phyloP scores from a whole-genome alignment of 2,329 filamentous ascomycete genomes.

The Colletotrichum tropicicola region DNA sequence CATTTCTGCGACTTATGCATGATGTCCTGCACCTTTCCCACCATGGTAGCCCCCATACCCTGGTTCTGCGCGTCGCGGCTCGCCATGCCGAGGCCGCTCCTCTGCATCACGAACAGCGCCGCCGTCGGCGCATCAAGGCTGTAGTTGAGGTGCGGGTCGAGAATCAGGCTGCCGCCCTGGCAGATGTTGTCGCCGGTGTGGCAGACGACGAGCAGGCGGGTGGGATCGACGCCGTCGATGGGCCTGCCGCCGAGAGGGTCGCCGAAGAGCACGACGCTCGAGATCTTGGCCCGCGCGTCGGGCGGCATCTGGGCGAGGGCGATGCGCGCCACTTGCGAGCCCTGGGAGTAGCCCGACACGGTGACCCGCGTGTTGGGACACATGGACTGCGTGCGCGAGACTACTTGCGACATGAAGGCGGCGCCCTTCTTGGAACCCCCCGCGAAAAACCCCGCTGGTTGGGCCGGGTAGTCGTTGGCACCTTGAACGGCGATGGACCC shows the following conservation, averaged over 20 bases:
- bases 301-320: constrained; percentile 35
- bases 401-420: constrained; percentile 42
- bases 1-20: neutral
- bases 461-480: constrained; percentile 34
- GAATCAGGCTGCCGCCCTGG: constrained; percentile 23
- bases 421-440: constrained; percentile 23
- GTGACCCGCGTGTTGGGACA: constrained; percentile 37
- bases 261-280: constrained; percentile 42
- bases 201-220: constrained; percentile 35
- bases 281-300: constrained; percentile 30
- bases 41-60: constrained; percentile 33
- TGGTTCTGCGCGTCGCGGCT: constrained; percentile 35
- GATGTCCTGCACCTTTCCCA: constrained; percentile 29
- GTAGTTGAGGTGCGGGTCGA: constrained; percentile 28
- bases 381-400: constrained; percentile 38
- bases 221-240: constrained; percentile 34
- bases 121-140: constrained; percentile 31
- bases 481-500: constrained; percentile 36
- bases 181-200: constrained; percentile 41
- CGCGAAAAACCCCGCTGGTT: constrained; percentile 8
- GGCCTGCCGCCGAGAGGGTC: constrained; percentile 35
- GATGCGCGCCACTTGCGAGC: constrained; percentile 38
- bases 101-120: constrained; percentile 34
- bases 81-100: constrained; percentile 35
- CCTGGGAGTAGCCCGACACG: constrained; percentile 40